Evolutionary conservation across 2,329 filamentous ascomycete genomes (phyloP), one percentile per base, ranked within the genome.

Genomic region (Metarhizium guizhouense): DNA sequence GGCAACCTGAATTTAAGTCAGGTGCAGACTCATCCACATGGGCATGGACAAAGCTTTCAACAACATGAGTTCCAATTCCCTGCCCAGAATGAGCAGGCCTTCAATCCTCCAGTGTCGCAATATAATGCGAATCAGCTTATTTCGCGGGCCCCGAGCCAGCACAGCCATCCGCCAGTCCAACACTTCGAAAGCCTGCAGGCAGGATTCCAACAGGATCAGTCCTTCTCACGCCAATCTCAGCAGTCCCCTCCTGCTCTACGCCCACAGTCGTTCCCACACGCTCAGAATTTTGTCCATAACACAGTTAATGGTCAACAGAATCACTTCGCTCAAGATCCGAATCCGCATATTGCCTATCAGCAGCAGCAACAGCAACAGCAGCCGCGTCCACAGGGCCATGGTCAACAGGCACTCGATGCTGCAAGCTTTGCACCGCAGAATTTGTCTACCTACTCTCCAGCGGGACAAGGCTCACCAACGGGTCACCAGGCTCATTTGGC

Each of bases 71-170:
- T 68, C 47, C 61, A 67, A 14, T 72, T 72, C 54, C 58, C 67
- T 8, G 59, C 64, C 2, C 67, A 70, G 51, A 64, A 61, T 49
- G 68, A 68, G 10, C 63, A 69, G 38, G 59, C 67, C 3, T 74
- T 67, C 52, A 66, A 67, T 36, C 61, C 67, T 32, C 56, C 67
- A 14, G 63, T 69, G 16, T 57, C 66, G 36, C 68, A 71, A 42
- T 73, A 65, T 50, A 59, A 58, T 30, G 67, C 70, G 45, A 59
- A 67, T 43, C 70, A 71, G 56, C 59, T 73, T 40, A 61, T 74
- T 50, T 56, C 67, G 14, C 69, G 69, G 38, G 59, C 66, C 34
- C 58, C 52, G 47, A 64, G 65, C 29, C 68, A 70, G 49, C 68
- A 69, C 29, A 67, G 57, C 34, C 67, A 72, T 52, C 66, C 68